Conservation (phyloP, 2,329 filamentous ascomycete species). For the Helminthosporium solani region DNA sequence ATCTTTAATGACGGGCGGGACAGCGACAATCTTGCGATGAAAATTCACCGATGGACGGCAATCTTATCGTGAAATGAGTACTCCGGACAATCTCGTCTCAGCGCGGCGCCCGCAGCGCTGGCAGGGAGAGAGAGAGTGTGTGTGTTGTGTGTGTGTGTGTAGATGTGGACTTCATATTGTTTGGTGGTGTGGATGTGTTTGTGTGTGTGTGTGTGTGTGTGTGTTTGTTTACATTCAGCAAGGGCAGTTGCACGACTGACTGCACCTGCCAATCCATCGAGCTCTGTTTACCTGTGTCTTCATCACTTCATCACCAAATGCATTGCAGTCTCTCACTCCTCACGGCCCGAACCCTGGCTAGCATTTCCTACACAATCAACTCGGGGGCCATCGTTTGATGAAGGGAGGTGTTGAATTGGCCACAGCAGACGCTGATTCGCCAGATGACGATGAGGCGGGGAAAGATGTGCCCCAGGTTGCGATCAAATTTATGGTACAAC, state of each 20-base stretch:
- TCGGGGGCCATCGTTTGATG: conserved; percentile 6
- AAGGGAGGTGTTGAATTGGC: conserved; percentile 1
- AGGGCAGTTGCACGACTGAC: too few relatives aligned
- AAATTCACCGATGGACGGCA: not conserved
- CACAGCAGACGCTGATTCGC: conserved; percentile 3
- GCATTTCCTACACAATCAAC: too few relatives aligned
- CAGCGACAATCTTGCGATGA: not conserved
- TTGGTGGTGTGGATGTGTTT: too few relatives aligned
- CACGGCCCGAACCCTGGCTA: too few relatives aligned
- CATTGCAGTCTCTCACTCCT: too few relatives aligned
- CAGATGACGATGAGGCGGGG: not conserved
- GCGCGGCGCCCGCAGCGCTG: not conserved
- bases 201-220: too few relatives aligned
- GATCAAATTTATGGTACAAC: not conserved
- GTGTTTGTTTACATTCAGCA: conserved; percentile 10
- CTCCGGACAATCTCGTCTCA: not conserved
- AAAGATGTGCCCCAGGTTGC: conserved; percentile 8
- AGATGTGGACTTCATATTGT: too few relatives aligned
- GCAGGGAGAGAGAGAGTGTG: too few relatives aligned
- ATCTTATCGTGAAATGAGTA: conserved; percentile 1
- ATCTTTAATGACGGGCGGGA: not conserved
- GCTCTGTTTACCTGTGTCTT: not conserved
- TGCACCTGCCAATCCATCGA: not conserved
- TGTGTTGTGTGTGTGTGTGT: too few relatives aligned
- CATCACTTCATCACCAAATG: too few relatives aligned